Evolutionary conservation across 2,329 filamentous ascomycete genomes (phyloP), one percentile per base, ranked within the genome.

Genomic region (Verticillium nonalfalfae): DNA sequence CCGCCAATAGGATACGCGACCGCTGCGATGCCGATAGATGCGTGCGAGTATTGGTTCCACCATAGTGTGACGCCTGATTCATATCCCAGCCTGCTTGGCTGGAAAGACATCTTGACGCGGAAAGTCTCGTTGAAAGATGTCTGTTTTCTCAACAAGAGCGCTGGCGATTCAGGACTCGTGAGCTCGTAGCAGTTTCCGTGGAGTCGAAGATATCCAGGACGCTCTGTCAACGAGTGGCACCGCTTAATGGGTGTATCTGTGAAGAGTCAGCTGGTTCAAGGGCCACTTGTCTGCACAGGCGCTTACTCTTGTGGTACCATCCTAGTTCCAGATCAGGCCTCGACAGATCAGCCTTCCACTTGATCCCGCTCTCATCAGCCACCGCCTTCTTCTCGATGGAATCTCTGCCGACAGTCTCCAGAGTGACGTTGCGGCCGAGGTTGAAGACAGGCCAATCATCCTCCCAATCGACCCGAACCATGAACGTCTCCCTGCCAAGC

Each of bases 141-240:
- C 66, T 86, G 83, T 61, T 86, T 86, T 9, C 83, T 75, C 2
- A 85, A 68, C 2, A 85, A 75, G 65, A 85, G 74, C 0, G 82
- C 79, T 0, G 83, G 81, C 21, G 76, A 77, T 18, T 79, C 77
- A 0, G 83, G 81, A 11, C 76, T 77, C 0, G 75, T 77, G 0
- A 86, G 74, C 4, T 76, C 75, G 63, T 82, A 86, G 9, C 81
- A 80, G 14, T 79, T 79, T 0, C 83, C 83, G 61, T 80, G 76
- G 0, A 86, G 67, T 4, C 81, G 77, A 1, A 85, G 70, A 57
- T 73, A 68, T 0, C 76, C 75, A 0, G 77, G 75, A 1, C 74
- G 71, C 39, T 79, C 78, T 0, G 71, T 75, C 34, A 85, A 71
- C 0, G 76, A 80, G 64, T 78, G 81, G 35, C 78, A 79, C 1